Evolutionary conservation across 768 basidiomycete species (phyloP), one percentile per base, ranked within the genome.

Genomic region (Serendipita sp.): DNA sequence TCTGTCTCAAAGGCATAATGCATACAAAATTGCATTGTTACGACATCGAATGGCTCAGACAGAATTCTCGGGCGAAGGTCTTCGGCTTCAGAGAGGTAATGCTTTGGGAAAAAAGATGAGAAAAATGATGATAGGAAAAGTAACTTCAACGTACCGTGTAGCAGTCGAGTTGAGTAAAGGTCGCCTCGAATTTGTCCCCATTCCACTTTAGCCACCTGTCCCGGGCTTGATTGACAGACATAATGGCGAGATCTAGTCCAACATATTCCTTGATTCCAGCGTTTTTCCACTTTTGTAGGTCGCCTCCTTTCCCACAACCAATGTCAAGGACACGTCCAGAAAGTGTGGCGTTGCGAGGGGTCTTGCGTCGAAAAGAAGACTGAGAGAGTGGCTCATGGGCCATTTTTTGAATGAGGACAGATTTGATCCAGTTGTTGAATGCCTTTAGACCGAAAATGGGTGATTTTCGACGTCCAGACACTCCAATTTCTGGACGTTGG

Each of bases 371-470:
- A 64, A 69, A 66, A 10, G 71, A 67, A 65, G 78, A 78, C 47
- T 74, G 73, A 38, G 78, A 74, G 44, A 91, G 78, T 36, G 78
- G 85, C 2, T 87, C 85, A 72, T 86, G 85, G 0, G 88, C 89
- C 70, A 90, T 96, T 63, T 88, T 88, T 7, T 88, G 85, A 71
- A 99, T 96, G 67, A 98, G 80, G 16, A 98, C 94, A 8, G 91
- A 92, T 74, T 99, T 99, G 69, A 98, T 88, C 96, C 96, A 99
- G 77, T 99, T 99, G 77, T 99, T 99, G 77, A 98, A 99, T 72
- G 82, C 88, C 75, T 96, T 97, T 64, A 99, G 82, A 44, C 96
- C 96, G 64, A 96, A 91, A 70, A 98, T 99, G 47, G 93, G 91
- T 3, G 94, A 97, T 16, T 88, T 84, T 68, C 81, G 81, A 36